Base-by-base conservation (phyloP, 768 basidiomycete genomes). In the Tricholomella constricta region DNA sequence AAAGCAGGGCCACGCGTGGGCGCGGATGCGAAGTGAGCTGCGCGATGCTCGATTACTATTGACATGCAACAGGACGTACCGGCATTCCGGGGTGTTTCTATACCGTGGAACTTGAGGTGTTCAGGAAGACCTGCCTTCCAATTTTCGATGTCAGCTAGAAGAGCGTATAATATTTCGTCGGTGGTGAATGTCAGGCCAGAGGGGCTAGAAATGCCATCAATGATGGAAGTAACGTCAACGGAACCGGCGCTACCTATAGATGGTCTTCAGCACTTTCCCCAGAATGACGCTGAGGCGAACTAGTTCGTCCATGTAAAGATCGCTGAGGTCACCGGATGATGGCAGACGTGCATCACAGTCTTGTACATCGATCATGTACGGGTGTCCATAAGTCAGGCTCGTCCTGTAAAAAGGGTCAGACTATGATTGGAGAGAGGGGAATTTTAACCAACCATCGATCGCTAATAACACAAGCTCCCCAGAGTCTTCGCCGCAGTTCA, bases 321-420 rank as follows among this genome's bases (percentile, higher is more conserved):
- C 84, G 51, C 81, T 78, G 12, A 82, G 79, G 62, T 93, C 88
- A 38, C 91, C 94, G 2, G 91, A 91, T 8, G 92, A 92, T 1
- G 95, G 95, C 29, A 97, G 76, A 48, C 94, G 86, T 4, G 91
- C 89, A 69, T 99, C 96, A 69, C 97, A 99, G 69, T 99, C 97
- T 59, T 89, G 85, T 2, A 98, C 84, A 68, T 98, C 95, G 56
- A 99, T 96, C 89, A 96, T 91, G 67, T 86, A 89, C 2, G 96
- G 96, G 59, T 94, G 91, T 0, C 96, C 96, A 61, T 94, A 92
- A 20, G 91, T 86, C 32, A 94, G 75, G 65, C 90, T 91, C 49
- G 86, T 82, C 91, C 91, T 92, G 63, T 15, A 46, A 51, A 42
- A 27, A 40, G 48, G 29, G 49, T 44, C 49, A 31, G 34, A 38